Evolutionary conservation across 331 rosid genomes (phyloP).

Genomic region (Acacia concinna): DNA sequence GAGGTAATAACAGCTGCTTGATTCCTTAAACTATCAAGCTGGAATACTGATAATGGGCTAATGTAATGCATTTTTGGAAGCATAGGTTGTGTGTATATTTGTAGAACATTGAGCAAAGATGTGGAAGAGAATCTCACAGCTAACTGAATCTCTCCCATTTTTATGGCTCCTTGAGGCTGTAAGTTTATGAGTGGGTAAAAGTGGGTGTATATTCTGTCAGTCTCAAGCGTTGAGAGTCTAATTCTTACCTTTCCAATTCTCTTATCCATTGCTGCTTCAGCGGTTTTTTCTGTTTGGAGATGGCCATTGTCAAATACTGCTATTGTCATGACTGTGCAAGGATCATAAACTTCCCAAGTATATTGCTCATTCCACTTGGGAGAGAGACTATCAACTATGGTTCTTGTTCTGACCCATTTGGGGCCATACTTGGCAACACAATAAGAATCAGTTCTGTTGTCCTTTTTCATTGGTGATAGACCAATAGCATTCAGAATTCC

Average conservation of each 20-base stretch:
- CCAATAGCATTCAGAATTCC: conserved; percentile 48
- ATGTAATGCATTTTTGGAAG: conserved; percentile 51
- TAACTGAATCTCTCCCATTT: conserved; percentile 52
- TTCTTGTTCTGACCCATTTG: conserved; percentile 53
- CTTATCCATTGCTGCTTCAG: conserved; percentile 13
- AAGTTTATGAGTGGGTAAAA: conserved; percentile 46
- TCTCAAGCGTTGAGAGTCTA: conserved; percentile 46
- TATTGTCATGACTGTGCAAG: conserved; percentile 46
- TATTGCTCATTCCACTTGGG: conserved; percentile 50
- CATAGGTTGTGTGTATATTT: conserved; percentile 41
- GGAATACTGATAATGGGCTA: conserved; percentile 41
- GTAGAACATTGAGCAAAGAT: conserved; percentile 38
- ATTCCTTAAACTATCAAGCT: conserved; percentile 38
- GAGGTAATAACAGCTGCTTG: conserved; percentile 39
- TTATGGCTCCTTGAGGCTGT: conserved; percentile 39
- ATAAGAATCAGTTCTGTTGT: conserved; percentile 39
- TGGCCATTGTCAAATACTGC: conserved; percentile 51
- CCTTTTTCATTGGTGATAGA: conserved; percentile 43
- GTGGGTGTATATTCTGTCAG: conserved; percentile 43
- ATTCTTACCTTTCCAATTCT: conserved; percentile 50
- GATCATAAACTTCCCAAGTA: conserved; percentile 55
- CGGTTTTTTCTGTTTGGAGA: conserved; percentile 27
- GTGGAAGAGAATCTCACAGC: conserved; percentile 50
- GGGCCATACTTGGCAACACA: conserved; percentile 54
- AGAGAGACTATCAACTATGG: conserved; percentile 37